Percentiles rank a stretch among this genome's conserved stretches.
Evolutionary conservation across 2,329 filamentous ascomycete species (phyloP).

Genomic region (Fusarium burgessii): DNA sequence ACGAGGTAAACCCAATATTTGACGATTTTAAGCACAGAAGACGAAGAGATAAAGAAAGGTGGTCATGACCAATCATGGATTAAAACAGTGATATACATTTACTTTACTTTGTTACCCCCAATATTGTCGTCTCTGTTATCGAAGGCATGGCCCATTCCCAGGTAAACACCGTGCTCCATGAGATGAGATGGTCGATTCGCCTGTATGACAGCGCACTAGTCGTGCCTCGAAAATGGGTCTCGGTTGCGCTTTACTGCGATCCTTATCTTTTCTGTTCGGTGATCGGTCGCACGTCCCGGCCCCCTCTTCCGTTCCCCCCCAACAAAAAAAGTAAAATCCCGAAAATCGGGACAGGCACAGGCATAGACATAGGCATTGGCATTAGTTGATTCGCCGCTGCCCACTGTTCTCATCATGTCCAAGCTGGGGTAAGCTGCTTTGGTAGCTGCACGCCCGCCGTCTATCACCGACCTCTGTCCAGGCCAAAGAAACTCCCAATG

Average conservation of each 20-base stretch:
- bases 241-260: constrained; percentile 42
- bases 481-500: constrained; percentile 44
- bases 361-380: constrained; percentile 17
- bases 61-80: constrained; percentile 36
- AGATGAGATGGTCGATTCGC: constrained; percentile 4
- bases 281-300: constrained; percentile 35
- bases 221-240: constrained; percentile 36
- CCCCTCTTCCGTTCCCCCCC: constrained; percentile 14
- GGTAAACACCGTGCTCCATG: constrained; percentile 43
- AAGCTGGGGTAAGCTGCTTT: constrained; percentile 31
- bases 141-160: constrained; percentile 34
- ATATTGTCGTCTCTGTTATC: constrained; percentile 30
- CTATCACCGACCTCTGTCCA: constrained; percentile 39
- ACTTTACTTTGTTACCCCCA: constrained; percentile 24
- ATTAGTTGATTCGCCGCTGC: constrained; percentile 15
- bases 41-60: background rate
- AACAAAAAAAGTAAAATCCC: constrained; percentile 41
- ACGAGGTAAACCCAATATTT: background rate
- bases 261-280: constrained; percentile 26
- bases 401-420: constrained; percentile 41
- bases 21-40: background rate
- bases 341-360: constrained; percentile 33
- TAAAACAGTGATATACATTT: constrained; percentile 45
- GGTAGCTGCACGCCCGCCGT: constrained; percentile 34
- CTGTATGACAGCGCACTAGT: constrained; percentile 34